Percentiles rank a stretch among this genome's conserved stretches.
phyloP scores from a whole-genome alignment of 768 basidiomycete genomes.

The Collybia mongolica region DNA sequence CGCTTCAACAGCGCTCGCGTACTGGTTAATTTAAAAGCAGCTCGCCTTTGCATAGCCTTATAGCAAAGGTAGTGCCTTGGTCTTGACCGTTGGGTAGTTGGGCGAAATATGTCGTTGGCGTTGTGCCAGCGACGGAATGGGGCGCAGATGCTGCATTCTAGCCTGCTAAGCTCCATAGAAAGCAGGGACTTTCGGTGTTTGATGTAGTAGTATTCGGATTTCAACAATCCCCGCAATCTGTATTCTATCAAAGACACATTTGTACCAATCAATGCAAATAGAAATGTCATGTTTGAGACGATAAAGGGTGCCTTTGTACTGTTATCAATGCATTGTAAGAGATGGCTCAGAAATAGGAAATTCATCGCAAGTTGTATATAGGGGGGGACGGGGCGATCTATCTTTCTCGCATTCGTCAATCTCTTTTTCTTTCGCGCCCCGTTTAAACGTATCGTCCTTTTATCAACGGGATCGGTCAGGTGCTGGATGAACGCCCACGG shows the following conservation, averaged over 20 bases:
- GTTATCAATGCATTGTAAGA: no score
- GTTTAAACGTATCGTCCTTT: no score
- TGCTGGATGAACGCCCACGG: no score
- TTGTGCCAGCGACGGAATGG: slow-evolving; percentile 20
- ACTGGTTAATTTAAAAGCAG: slow-evolving; percentile 56
- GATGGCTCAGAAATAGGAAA: no score
- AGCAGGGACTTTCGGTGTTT: slow-evolving; percentile 38
- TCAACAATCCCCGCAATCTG: slow-evolving; percentile 68
- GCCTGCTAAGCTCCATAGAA: slow-evolving; percentile 36
- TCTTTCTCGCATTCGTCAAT: no score
- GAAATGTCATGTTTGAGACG: no score
- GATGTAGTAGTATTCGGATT: slow-evolving; percentile 60
- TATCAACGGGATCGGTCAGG: no score
- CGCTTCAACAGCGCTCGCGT: slow-evolving; percentile 93
- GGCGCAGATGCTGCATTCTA: slow-evolving; percentile 32
- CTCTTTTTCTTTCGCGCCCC: no score
- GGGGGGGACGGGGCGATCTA: no score
- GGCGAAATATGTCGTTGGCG: slow-evolving; percentile 23
- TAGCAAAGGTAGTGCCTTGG: slow-evolving; percentile 25
- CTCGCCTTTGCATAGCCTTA: slow-evolving; percentile 9
- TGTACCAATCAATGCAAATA: not conserved
- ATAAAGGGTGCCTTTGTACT: no score
- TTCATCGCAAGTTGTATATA: no score
- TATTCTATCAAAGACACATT: slow-evolving; percentile 14
- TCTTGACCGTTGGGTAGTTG: slow-evolving; percentile 59